Conservation (phyloP, 2,329 filamentous ascomycete genomes). For the Trichoderma afroharzianum region DNA sequence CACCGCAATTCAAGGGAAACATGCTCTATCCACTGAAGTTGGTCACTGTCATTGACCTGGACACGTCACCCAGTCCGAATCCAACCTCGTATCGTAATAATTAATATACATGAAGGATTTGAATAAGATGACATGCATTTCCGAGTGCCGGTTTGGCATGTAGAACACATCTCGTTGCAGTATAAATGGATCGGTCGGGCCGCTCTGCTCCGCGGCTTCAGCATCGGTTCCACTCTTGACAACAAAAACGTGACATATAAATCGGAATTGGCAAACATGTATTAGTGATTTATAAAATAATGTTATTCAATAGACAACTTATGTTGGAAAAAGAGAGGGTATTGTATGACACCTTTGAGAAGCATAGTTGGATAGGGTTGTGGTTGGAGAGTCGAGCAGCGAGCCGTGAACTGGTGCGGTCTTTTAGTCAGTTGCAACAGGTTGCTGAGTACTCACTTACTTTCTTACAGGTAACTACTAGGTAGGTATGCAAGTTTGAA, state of each 20-base stretch:
- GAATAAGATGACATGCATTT: background rate
- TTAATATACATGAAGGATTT: too few relatives aligned
- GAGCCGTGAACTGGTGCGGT: background rate
- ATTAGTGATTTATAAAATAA: background rate
- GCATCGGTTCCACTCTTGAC: background rate
- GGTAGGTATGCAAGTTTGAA: background rate
- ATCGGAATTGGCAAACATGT: background rate
- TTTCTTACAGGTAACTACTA: too few relatives aligned
- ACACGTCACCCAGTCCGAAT: too few relatives aligned
- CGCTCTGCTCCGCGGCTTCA: background rate
- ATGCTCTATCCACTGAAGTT: rapidly evolving
- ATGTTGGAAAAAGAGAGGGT: background rate
- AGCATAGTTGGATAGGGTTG: background rate
- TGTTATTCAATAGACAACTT: background rate
- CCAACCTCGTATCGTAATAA: too few relatives aligned
- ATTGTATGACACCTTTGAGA: background rate
- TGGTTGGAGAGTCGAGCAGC: background rate
- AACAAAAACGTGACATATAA: too few relatives aligned
- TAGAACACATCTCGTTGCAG: background rate
- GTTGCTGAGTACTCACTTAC: background rate
- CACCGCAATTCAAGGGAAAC: background rate
- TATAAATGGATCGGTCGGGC: background rate
- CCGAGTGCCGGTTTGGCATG: background rate
- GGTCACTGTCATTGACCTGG: background rate
- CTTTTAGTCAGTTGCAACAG: background rate